phyloP scores from a whole-genome alignment of 805 yeast species.

The Lipomyces yamadae region DNA sequence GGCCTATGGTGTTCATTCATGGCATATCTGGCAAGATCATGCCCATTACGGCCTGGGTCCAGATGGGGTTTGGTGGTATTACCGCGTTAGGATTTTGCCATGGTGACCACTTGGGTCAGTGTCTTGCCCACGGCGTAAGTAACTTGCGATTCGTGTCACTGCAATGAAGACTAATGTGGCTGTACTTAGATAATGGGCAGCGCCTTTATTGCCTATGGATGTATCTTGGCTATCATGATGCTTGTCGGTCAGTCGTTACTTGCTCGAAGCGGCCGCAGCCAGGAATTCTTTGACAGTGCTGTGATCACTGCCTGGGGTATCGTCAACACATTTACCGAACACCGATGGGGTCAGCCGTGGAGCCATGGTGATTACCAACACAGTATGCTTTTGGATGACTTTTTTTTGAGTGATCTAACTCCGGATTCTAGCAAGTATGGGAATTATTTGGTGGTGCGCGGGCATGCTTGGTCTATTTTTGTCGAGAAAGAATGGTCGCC shows the following conservation, averaged over 20 bases:
- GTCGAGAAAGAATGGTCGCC: constrained; percentile 54
- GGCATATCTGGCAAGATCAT: constrained; percentile 44
- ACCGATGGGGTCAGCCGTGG: constrained; percentile 96
- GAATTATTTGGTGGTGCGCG: constrained; percentile 95
- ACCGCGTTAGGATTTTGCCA: constrained; percentile 88
- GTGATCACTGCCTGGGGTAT: constrained; percentile 90
- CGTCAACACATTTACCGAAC: constrained; percentile 94
- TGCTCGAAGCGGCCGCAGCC: constrained; percentile 58
- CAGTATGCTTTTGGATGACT: constrained; percentile 12
- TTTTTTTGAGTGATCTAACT: neutral
- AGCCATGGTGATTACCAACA: constrained; percentile 85
- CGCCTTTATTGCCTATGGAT: constrained; percentile 81
- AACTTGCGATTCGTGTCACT: neutral
- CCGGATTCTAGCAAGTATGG: constrained; percentile 71
- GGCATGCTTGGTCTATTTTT: constrained; percentile 84
- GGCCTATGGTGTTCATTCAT: constrained; percentile 43
- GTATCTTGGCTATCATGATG: constrained; percentile 66
- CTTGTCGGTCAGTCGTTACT: constrained; percentile 67
- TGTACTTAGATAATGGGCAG: constrained; percentile 75
- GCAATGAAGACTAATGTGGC: neutral
- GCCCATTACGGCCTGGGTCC: constrained; percentile 70
- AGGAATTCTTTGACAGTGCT: constrained; percentile 81
- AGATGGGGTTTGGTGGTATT: constrained; percentile 78
- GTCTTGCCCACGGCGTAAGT: constrained; percentile 82
- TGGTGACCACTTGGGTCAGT: constrained; percentile 84